phyloP scores from a whole-genome alignment of 495 filamentous ascomycete species.

The Neurospora discreta region DNA sequence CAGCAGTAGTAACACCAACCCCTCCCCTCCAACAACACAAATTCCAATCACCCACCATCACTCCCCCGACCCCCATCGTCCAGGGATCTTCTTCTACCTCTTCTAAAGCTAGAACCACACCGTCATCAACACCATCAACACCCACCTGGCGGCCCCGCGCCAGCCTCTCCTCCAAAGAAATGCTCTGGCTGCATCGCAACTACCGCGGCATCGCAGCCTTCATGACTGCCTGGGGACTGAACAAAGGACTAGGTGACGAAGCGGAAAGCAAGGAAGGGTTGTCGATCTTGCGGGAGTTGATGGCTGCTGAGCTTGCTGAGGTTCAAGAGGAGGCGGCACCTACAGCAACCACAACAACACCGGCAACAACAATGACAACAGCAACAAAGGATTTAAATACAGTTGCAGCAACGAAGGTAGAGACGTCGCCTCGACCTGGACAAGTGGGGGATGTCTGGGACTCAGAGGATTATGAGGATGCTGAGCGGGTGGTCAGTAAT shows the following conservation, averaged over 20 bases:
- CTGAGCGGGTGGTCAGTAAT: no score
- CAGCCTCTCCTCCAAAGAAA: constrained; percentile 2
- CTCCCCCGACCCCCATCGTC: constrained; percentile 6
- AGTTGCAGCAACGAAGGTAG: no score
- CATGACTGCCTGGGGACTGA: constrained; percentile 29
- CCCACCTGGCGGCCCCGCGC: background rate
- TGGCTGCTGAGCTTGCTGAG: constrained; percentile 15
- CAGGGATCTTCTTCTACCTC: background rate
- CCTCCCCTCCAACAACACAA: background rate
- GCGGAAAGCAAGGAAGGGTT: constrained; percentile 23
- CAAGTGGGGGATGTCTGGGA: no score
- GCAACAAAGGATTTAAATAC: no score
- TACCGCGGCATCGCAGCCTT: constrained; percentile 32
- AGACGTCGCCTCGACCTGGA: no score
- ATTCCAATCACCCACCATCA: background rate
- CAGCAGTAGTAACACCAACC: background rate
- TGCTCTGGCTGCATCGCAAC: constrained; percentile 31
- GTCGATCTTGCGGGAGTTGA: constrained; percentile 27
- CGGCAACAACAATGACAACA: no score
- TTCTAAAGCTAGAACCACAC: background rate
- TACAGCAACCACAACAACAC: no score
- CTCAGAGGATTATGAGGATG: no score
- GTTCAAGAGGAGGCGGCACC: background rate
- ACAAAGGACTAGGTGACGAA: background rate
- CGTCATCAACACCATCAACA: background rate